Evolutionary conservation across 2,329 filamentous ascomycete species (phyloP).

Genomic region (Xylariaceae sp.): DNA sequence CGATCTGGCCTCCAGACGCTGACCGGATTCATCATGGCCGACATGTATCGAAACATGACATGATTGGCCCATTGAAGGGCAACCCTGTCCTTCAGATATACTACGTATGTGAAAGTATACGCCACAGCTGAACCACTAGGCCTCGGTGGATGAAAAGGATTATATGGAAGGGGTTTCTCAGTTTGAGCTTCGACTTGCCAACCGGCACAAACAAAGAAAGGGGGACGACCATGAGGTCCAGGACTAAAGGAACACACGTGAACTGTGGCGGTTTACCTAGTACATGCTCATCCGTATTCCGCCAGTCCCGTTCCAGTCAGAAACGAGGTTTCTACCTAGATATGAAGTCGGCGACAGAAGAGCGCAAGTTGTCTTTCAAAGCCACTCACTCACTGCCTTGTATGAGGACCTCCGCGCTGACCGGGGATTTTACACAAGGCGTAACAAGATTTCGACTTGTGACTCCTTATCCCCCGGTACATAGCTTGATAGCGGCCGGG

Average conservation of each 20-base stretch:
- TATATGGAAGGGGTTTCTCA: constrained; percentile 19
- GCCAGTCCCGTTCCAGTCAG: constrained; percentile 5
- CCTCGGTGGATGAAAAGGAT: constrained; percentile 14
- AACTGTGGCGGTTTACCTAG: not conserved
- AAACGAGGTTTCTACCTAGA: constrained; percentile 3
- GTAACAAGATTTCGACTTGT: constrained; percentile 19
- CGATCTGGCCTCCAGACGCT: constrained; percentile 27
- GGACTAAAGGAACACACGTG: constrained; percentile 7
- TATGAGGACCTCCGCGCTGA: constrained; percentile 5
- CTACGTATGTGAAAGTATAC: constrained; percentile 34
- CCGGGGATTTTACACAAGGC: constrained; percentile 13
- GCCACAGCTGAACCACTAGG: constrained; percentile 43
- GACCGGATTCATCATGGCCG: constrained; percentile 30
- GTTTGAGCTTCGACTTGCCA: constrained; percentile 11
- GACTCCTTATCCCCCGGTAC: constrained; percentile 23
- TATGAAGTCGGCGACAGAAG: constrained; percentile 5
- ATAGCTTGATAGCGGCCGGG: constrained; percentile 23
- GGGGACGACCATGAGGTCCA: constrained; percentile 9
- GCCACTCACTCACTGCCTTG: constrained; percentile 6
- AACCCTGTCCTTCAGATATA: constrained; percentile 34
- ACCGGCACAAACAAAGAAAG: constrained; percentile 7
- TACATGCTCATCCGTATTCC: not conserved
- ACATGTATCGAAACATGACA: constrained; percentile 17
- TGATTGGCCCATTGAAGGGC: constrained; percentile 35
- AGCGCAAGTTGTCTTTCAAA: not conserved